Conservation (phyloP, 2,329 filamentous ascomycete species). For the Trichoderma afroharzianum region DNA sequence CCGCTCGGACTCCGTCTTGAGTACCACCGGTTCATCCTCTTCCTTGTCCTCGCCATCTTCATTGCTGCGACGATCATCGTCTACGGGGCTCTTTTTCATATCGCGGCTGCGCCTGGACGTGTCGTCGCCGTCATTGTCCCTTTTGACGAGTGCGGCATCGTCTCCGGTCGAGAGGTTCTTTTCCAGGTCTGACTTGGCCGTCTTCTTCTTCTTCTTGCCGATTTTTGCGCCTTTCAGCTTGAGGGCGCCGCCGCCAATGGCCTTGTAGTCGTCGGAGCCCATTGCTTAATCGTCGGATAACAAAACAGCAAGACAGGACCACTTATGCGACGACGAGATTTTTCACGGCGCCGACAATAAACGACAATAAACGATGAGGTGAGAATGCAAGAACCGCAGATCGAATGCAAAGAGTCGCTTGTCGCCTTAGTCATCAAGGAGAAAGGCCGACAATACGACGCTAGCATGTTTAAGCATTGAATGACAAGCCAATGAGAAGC, state of each 20-base stretch:
- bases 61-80: conserved; percentile 4
- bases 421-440: conserved; percentile 9
- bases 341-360: not conserved
- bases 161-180: conserved; percentile 41
- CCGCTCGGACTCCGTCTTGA: conserved; percentile 81
- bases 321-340: not conserved
- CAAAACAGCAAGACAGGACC: not conserved
- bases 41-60: conserved; percentile 33
- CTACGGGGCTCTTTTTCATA: conserved; percentile 23
- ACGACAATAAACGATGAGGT: not conserved
- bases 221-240: conserved; percentile 78
- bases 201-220: conserved; percentile 63
- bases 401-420: not conserved
- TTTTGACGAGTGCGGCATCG: conserved; percentile 19
- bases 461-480: conserved; percentile 12
- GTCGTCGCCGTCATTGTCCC: conserved; percentile 25
- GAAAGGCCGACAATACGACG: conserved; percentile 1
- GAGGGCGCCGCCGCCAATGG: conserved; percentile 67
- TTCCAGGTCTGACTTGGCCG: conserved; percentile 48
- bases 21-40: conserved; percentile 29
- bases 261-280: conserved; percentile 71
- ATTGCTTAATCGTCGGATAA: conserved; percentile 38
- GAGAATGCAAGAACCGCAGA: not conserved
- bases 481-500: conserved; percentile 2
- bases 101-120: conserved; percentile 26